Evolutionary conservation across 805 yeast genomes (phyloP).

Genomic region (Schizosaccharomyces japonicus): DNA sequence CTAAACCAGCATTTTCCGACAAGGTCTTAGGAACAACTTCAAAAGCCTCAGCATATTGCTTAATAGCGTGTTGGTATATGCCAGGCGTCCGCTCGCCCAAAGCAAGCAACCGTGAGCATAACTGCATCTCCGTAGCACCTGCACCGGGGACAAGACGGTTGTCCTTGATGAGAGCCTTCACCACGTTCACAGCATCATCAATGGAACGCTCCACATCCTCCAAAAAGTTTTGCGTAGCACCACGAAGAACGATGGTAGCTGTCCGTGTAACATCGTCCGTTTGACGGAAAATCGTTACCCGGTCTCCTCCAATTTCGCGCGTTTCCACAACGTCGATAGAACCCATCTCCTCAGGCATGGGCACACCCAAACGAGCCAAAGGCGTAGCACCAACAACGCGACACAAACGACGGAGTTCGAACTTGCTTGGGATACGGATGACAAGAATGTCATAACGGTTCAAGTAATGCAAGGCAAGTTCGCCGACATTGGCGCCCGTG

Average conservation of each 20-base stretch:
- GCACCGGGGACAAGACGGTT: slow-evolving; percentile 76
- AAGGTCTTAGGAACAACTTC: slow-evolving; percentile 81
- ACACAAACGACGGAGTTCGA: slow-evolving; percentile 77
- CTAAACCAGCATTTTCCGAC: slow-evolving; percentile 85
- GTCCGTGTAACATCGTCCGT: slow-evolving; percentile 39
- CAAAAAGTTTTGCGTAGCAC: slow-evolving; percentile 80
- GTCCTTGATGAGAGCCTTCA: slow-evolving; percentile 73
- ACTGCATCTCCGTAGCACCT: slow-evolving; percentile 79
- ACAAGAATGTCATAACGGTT: slow-evolving; percentile 69
- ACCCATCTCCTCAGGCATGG: slow-evolving; percentile 87
- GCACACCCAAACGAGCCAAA: slow-evolving; percentile 78
- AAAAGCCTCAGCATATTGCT: slow-evolving; percentile 79
- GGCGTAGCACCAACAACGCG: slow-evolving; percentile 97
- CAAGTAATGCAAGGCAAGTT: slow-evolving; percentile 74
- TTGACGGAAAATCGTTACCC: slow-evolving; percentile 85
- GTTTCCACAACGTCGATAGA: slow-evolving; percentile 68
- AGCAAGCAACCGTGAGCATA: slow-evolving; percentile 52
- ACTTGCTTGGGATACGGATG: slow-evolving; percentile 75
- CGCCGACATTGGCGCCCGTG: slow-evolving; percentile 90
- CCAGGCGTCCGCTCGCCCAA: slow-evolving; percentile 92
- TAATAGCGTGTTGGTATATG: slow-evolving; percentile 72
- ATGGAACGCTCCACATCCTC: slow-evolving; percentile 94
- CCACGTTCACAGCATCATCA: slow-evolving; percentile 84
- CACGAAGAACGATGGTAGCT: slow-evolving; percentile 79
- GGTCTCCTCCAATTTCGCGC: slow-evolving; percentile 87